Evolutionary conservation across 257 asterid genomes (phyloP).

Genomic region (Ajuga chamaepitys): DNA sequence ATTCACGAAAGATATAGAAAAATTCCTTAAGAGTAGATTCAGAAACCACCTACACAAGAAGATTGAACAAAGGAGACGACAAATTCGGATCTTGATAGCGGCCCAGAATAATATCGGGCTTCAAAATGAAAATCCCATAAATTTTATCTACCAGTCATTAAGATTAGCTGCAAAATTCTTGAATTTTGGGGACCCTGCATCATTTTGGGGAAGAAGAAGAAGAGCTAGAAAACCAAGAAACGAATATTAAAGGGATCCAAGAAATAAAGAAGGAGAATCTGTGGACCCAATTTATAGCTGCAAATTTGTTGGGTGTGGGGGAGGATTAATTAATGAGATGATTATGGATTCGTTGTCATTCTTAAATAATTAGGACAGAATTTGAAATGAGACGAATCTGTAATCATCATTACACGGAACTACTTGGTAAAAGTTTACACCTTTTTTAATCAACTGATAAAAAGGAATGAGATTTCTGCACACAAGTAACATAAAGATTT

Average conservation of each 20-base stretch:
- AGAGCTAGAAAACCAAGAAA: conserved; percentile 17
- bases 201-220: conserved; percentile 30
- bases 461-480: conserved; percentile 12
- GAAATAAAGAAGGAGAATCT: conserved; percentile 16
- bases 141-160: conserved; percentile 22
- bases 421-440: background rate
- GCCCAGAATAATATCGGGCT: conserved; percentile 22
- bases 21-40: conserved; percentile 2
- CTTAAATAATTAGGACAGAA: conserved; percentile 16
- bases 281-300: conserved; percentile 54
- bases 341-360: conserved; percentile 28
- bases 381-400: conserved; percentile 20
- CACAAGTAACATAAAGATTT: background rate
- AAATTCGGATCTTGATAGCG: conserved; percentile 46
- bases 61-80: conserved; percentile 21
- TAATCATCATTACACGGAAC: conserved; percentile 19
- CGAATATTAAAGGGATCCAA: conserved; percentile 8
- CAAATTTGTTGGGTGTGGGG: conserved; percentile 55
- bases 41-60: conserved; percentile 19
- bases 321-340: conserved; percentile 31
- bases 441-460: conserved; percentile 17
- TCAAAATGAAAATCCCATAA: conserved; percentile 28
- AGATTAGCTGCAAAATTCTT: conserved; percentile 19
- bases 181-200: conserved; percentile 40
- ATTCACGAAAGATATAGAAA: background rate